Conservation (phyloP, 306 rosid genomes). For the Lotus japonicus region DNA sequence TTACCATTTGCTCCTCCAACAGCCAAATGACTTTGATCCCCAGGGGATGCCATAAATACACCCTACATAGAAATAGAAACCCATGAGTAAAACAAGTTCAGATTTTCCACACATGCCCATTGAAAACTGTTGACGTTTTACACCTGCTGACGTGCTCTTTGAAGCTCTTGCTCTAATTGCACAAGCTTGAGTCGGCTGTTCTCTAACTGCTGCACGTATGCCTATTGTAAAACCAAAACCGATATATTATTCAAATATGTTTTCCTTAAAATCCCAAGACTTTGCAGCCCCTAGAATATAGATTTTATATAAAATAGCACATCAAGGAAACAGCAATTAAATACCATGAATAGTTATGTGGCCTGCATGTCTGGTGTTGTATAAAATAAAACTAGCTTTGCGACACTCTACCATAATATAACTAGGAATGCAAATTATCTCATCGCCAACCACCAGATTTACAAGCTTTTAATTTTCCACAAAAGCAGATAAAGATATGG, state of each 20-base stretch:
- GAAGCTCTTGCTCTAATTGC: slow-evolving; percentile 80
- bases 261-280: slow-evolving; percentile 24
- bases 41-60: slow-evolving; percentile 28
- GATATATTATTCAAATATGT: slow-evolving; percentile 37
- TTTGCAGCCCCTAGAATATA: not conserved
- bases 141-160: slow-evolving; percentile 78
- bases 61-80: slow-evolving; percentile 41
- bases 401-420: not conserved
- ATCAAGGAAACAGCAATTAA: not conserved
- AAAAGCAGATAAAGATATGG: not conserved
- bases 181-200: slow-evolving; percentile 55
- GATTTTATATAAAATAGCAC: not conserved
- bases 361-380: not conserved
- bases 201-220: slow-evolving; percentile 84
- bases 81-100: not conserved
- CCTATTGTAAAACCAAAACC: slow-evolving; percentile 66
- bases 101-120: not conserved
- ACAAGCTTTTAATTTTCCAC: not conserved
- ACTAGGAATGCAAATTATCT: not conserved
- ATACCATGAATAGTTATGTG: not conserved
- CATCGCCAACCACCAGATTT: not conserved
- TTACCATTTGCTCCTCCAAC: slow-evolving; percentile 70
- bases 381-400: not conserved
- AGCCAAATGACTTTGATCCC: slow-evolving; percentile 44
- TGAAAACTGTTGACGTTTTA: not conserved